Evolutionary conservation across 2,329 filamentous ascomycete genomes (phyloP), one percentile per base, ranked within the genome.

Genomic region (Pseudogymnoascus sp.): DNA sequence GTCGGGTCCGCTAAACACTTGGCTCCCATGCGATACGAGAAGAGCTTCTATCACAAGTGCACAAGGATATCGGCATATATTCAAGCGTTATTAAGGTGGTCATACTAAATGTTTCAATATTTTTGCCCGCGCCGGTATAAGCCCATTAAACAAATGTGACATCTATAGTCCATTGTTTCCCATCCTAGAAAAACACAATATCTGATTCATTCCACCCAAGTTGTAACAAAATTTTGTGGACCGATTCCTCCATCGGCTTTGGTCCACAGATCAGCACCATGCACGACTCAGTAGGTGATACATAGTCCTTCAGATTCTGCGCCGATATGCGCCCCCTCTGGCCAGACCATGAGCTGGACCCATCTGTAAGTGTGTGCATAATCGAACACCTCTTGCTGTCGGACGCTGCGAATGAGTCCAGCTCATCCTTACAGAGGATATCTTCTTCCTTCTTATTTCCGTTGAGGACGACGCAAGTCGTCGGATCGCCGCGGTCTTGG

Each of bases 241-340:
- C 85, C 64, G 80, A 84, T 70, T 85, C 86, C 76, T 96, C 91
- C 78, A 96, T 78, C 2, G 86, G 76, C 68, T 82, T 84, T 0
- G 92, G 92, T 1, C 92, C 92, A 76, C 92, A 96, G 14, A 96
- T 80, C 64, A 96, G 75, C 13, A 91, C 85, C 79, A 96, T 72
- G 71, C 50, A 61, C 67, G 10, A 65, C 67, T 35, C 35, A 65
- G 77, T 74, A 67, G 76, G 72, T 0, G 79, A 79, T 6, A 83
- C 77, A 65, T 90, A 82, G 65, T 82, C 80, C 67, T 82, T 77
- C 33, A 95, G 75, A 63, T 96, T 73, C 2, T 80, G 78, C 65
- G 76, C 78, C 10, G 83, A 83, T 68, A 96, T 85, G 21, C 89
- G 78, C 0, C 92, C 92, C 61, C 76, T 81, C 33, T 82, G 71